Conservation (phyloP, 169 alveolate species). For the Plasmodium adleri region DNA sequence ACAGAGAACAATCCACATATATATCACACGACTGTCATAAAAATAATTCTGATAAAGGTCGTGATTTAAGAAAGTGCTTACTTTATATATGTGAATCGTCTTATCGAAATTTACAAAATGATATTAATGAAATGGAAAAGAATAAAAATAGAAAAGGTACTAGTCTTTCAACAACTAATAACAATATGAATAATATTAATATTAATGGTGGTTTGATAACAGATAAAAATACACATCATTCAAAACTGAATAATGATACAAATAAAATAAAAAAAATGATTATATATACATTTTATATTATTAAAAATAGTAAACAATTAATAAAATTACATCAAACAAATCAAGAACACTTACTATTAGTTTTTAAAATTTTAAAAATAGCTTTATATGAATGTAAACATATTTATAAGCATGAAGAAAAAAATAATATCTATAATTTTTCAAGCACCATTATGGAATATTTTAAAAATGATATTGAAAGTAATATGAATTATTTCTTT, state of each 20-base stretch:
- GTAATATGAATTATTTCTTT: conserved; percentile 48
- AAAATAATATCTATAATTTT: conserved; percentile 68
- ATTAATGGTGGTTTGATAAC: not conserved
- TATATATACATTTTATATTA: conserved; percentile 62
- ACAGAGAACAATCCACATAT: too few relatives aligned
- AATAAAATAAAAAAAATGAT: conserved; percentile 71
- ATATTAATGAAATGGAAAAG: conserved; percentile 61
- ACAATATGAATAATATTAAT: not conserved
- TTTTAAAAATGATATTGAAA: conserved; percentile 74
- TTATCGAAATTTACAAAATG: conserved; percentile 64
- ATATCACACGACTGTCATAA: not conserved
- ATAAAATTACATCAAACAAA: conserved; percentile 71
- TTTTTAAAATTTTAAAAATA: conserved; percentile 54
- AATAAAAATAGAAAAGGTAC: conserved; percentile 40
- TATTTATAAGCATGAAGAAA: conserved; percentile 61
- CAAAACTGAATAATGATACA: conserved; percentile 28
- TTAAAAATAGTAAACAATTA: conserved; percentile 56
- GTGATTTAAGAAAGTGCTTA: conserved; percentile 44
- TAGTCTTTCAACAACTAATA: too few relatives aligned
- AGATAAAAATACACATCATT: conserved; percentile 12
- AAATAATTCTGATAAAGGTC: not conserved
- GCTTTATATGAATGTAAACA: conserved; percentile 75
- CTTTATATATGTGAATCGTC: conserved; percentile 73
- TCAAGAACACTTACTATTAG: conserved; percentile 70
- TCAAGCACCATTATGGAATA: conserved; percentile 60